These are phyloP conservation scores for Apiospora malaysiana DNA, from an alignment of 2,329 filamentous ascomycete genomes.

Conservation along the genomic window DNA sequence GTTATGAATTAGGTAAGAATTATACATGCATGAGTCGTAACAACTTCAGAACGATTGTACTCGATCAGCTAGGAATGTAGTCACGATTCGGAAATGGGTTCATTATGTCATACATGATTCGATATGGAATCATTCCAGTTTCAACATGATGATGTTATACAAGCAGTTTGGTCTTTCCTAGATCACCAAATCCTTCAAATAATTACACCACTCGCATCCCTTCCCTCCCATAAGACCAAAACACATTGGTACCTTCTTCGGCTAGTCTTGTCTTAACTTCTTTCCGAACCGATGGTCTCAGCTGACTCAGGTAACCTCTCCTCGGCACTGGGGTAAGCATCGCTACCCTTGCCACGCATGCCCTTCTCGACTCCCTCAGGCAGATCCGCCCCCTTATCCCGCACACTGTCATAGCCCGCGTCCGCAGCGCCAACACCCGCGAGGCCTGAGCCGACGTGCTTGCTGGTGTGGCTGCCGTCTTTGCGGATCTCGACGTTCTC, in stretches of 20 bases:
- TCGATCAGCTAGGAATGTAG: no score
- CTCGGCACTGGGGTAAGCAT: slow-evolving; percentile 34
- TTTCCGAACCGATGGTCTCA: slow-evolving; percentile 35
- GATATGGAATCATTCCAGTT: no score
- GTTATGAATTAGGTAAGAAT: no score
- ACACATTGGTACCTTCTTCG: no score
- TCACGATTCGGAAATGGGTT: no score
- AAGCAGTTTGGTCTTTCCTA: neutral
- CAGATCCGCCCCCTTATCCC: slow-evolving; percentile 38
- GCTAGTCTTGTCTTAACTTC: neutral
- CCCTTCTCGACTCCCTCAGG: slow-evolving; percentile 40
- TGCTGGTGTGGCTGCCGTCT: slow-evolving; percentile 41
- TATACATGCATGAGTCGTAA: no score
- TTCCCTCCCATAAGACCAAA: neutral
- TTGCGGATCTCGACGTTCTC: slow-evolving; percentile 45
- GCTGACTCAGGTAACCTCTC: slow-evolving; percentile 34
- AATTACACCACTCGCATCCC: no score
- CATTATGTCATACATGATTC: no score
- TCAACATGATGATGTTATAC: neutral
- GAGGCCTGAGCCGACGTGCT: slow-evolving; percentile 46
- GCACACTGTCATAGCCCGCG: slow-evolving; percentile 33
- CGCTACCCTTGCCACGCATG: slow-evolving; percentile 25
- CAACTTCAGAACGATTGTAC: no score
- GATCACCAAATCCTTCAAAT: no score
- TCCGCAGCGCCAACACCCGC: slow-evolving; percentile 45